Conservation (phyloP, 306 rosid species). For the Casuarina glauca region DNA sequence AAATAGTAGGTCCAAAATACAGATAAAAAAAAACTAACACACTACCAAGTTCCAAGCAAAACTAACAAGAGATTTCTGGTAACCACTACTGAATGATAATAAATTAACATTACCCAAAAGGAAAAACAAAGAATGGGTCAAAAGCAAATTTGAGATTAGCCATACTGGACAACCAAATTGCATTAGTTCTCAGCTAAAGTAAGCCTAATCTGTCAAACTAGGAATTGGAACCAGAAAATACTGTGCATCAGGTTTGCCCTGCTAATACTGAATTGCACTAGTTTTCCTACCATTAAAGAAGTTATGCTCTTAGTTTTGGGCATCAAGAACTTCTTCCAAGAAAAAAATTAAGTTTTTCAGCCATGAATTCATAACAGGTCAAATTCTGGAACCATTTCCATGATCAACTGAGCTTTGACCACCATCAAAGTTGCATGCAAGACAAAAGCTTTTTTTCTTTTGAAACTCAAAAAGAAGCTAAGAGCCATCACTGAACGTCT, state of each 20-base stretch:
- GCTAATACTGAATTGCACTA: background rate
- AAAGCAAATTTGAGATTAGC: no score
- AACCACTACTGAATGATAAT: background rate
- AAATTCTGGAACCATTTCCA: constrained; percentile 4
- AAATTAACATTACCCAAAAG: background rate
- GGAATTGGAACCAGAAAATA: background rate
- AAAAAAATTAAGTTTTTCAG: background rate
- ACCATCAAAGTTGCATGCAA: constrained; percentile 1
- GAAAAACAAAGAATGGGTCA: background rate
- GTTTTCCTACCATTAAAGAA: background rate
- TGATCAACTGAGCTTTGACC: background rate
- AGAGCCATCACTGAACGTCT: background rate
- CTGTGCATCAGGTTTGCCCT: background rate
- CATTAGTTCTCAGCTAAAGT: background rate
- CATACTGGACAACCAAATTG: background rate
- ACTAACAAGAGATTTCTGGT: background rate
- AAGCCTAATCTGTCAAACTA: background rate
- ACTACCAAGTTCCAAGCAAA: background rate
- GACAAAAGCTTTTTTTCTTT: background rate
- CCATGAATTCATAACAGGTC: background rate
- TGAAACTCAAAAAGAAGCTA: background rate
- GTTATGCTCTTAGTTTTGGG: constrained; percentile 2
- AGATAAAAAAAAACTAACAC: background rate
- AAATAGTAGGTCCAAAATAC: background rate
- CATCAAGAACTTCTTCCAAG: background rate